These are phyloP conservation scores for Meyerozyma smithsonii DNA, from an alignment of 1,139 yeast species.

Conservation along the genomic window DNA sequence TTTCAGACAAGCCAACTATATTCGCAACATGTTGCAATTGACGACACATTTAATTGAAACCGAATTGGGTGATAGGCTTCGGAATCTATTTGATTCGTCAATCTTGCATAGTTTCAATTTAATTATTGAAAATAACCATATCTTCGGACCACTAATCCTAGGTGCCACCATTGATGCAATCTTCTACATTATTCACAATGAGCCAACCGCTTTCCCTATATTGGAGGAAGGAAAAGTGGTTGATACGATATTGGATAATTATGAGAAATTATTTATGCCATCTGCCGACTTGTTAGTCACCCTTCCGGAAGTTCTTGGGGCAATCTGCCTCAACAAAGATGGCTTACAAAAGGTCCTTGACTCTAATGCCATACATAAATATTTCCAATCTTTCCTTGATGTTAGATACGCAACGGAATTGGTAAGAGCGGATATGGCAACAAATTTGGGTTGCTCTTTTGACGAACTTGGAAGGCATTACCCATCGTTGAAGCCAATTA, in stretches of 20 bases:
- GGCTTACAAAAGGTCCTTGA: conserved; percentile 60
- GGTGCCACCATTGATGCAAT: conserved; percentile 64
- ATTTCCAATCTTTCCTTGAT: conserved; percentile 49
- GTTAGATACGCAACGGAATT: conserved; percentile 45
- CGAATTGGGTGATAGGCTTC: conserved; percentile 77
- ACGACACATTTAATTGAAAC: conserved; percentile 61
- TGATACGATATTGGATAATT: conserved; percentile 56
- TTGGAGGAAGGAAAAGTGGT: conserved; percentile 76
- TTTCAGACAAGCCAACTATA: conserved; percentile 59
- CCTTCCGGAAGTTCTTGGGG: conserved; percentile 76
- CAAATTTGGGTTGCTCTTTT: conserved; percentile 60
- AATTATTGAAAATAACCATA: conserved; percentile 51
- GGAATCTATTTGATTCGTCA: conserved; percentile 83
- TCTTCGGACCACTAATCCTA: conserved; percentile 70
- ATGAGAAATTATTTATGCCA: conserved; percentile 49
- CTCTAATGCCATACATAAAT: conserved; percentile 40
- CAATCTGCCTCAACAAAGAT: conserved; percentile 71
- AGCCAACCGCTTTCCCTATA: conserved; percentile 84
- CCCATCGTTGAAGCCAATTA: conserved; percentile 59
- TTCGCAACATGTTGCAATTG: conserved; percentile 55
- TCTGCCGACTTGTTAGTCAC: conserved; percentile 56
- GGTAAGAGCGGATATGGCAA: conserved; percentile 41
- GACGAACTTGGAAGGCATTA: conserved; percentile 86
- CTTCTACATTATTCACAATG: conserved; percentile 76
- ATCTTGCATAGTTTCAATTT: conserved; percentile 57